Percentiles rank a stretch among this genome's conserved stretches.
These are phyloP conservation scores for Vigna radiata DNA, from an alignment of 306 rosid genomes.

Conservation along the genomic window DNA sequence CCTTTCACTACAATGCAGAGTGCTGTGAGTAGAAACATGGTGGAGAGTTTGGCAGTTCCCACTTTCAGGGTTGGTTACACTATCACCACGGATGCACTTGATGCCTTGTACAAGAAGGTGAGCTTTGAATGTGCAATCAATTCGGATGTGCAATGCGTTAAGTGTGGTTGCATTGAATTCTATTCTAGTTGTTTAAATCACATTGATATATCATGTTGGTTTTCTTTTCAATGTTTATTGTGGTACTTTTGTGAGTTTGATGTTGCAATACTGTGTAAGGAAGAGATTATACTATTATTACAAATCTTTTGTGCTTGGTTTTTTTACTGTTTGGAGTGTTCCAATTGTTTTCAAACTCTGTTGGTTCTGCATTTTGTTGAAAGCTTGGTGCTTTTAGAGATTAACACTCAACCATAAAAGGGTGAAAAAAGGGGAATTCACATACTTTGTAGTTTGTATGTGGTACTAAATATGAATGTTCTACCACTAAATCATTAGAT, in stretches of 20 bases:
- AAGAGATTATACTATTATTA: neutral
- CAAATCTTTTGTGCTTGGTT: conserved; percentile 8
- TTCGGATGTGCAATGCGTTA: neutral
- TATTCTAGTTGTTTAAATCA: neutral
- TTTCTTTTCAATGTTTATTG: conserved; percentile 1
- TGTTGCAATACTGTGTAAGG: conserved; percentile 3
- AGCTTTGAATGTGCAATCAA: neutral
- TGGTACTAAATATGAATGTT: neutral
- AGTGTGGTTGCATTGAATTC: neutral
- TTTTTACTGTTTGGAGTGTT: conserved; percentile 13
- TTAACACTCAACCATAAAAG: neutral
- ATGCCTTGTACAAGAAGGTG: conserved; percentile 94
- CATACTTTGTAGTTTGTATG: neutral
- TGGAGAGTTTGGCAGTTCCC: conserved; percentile 82
- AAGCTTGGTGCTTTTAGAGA: conserved; percentile 7
- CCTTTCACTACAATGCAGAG: conserved; percentile 98
- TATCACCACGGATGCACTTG: conserved; percentile 81
- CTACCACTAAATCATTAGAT: neutral
- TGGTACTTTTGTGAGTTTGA: neutral
- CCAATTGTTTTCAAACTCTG: neutral
- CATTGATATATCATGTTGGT: neutral
- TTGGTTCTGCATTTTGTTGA: conserved; percentile 1
- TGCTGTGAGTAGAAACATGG: conserved; percentile 94
- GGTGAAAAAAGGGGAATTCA: neutral
- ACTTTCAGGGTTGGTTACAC: conserved; percentile 96